Evolutionary conservation across 345 rosid species (phyloP), one percentile per base, ranked within the genome.

Genomic region (Diplotaxis tenuifolia): DNA sequence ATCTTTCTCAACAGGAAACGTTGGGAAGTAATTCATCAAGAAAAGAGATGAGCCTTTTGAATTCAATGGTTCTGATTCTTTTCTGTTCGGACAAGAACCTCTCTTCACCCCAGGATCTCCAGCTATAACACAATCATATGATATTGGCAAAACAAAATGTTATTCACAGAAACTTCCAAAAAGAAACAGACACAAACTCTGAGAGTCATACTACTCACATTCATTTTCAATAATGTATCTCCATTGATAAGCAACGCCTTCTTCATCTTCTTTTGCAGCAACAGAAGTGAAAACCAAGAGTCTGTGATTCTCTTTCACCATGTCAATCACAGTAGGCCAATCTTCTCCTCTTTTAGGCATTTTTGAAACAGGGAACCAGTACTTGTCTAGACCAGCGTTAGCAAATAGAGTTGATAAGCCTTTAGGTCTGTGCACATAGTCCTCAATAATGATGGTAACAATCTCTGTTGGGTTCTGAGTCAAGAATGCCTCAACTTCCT

Each of bases 201-300:
- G 21, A 16, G 14, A 29, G 67, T 23, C 4, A 25, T 25, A 67
- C n/a, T 25, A 70, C 86, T 83, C 75, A 87, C 96, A 60, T 81
- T 95, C 93, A 73, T 92, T 92, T 84, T 95, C 99, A 70, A 92
- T 57, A 73, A 95, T 77, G 83, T 95, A 92, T 80, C 84, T 90
- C 99, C 99, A 95, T 52, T 92, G 96, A 80, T 92, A 95, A 4
- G 99, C 97, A 77, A 95, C 79, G 7, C 99, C 99, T 90, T 95
- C 96, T 67, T 90, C 97, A 20, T 90, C 88, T 87, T 95, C 97
- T 80, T 95, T 95, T 0, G 96, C 85, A 34, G 96, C 92, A 77
- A 85, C 82, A 62, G 97, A 95, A 68, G 99, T 88, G 85, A 95
- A 95, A 78, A 88, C 97, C 45, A 95, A 77, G 71, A 95, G 96